Base-by-base conservation (phyloP, 257 asterid species). In the Cruciata laevipes region DNA sequence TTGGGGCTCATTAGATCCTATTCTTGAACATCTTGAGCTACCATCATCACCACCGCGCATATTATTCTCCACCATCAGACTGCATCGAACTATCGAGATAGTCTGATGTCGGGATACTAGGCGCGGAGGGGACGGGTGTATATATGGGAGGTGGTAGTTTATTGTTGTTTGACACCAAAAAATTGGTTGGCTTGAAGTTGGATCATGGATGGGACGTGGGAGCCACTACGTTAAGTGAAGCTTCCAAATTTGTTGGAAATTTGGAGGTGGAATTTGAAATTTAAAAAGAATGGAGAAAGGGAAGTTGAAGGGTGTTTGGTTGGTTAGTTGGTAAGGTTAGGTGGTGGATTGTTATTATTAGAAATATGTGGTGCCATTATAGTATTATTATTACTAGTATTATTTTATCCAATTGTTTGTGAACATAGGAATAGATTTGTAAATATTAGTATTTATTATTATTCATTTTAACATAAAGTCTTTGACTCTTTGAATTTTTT, bases 1-100 rank as follows among this genome's bases (percentile, higher is more conserved):
- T 79, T 92, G 83, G 98, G 98, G 24, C 75, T 88, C 87, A 84
- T 94, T 60, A 90, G 74, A 71, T 76, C 77, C 42, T 67, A 57
- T 76, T 76, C 72, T 35, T 76, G 31, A 64, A 37, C 63, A 35
- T 25, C 13, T 16, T 38, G 51, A 38, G 16, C 56, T 21, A 52
- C 69, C 59, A 44, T 14, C 20, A 14, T n/a, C 58, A 52, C 61
- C 60, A 55, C 27, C 12, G 3, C 25, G 31, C 24, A 5, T 21
- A 2, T 21, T 21, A 53, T 21, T 21, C 60, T 42, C 5, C 18
- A 3, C 1, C 5, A 13, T 42, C 51, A 1, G 51, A 40, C 17
- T 10, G 11, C 10, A 12, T 6, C 57, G 3, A 6, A 3, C 3
- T 11, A 18, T 1, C 8, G 57, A n/a, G 24, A 51, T 1, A 0